Percentiles rank a stretch among this genome's conserved stretches.
phyloP scores from a whole-genome alignment of 441 rosid species.

The Erysimum cheiri region DNA sequence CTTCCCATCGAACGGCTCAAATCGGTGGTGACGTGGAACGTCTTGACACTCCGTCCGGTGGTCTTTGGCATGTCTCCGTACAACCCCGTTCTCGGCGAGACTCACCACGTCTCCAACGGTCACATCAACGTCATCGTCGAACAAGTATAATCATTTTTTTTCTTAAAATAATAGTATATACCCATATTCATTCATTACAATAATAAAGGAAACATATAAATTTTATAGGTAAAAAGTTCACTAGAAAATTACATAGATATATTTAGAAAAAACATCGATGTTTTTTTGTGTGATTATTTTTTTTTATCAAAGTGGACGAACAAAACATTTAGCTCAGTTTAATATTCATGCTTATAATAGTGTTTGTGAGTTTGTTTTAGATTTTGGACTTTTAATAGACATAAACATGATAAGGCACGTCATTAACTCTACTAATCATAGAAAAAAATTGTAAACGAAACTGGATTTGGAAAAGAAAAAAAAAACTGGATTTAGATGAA shows the following conservation, averaged over 20 bases:
- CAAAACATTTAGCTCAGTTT: background rate
- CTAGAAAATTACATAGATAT: background rate
- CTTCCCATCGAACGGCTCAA: conserved; percentile 62
- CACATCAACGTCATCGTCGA: conserved; percentile 72
- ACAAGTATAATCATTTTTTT: conserved; percentile 56
- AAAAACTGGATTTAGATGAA: too few species aligned
- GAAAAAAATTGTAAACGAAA: background rate
- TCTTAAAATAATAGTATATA: too few species aligned
- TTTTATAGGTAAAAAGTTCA: background rate
- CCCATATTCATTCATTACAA: background rate
- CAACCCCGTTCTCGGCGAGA: conserved; percentile 88
- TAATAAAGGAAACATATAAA: background rate
- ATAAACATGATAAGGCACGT: background rate
- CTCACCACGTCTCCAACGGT: conserved; percentile 82
- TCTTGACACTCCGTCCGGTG: conserved; percentile 63
- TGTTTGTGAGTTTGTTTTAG: background rate
- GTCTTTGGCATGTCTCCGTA: conserved; percentile 75
- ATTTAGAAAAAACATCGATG: too few species aligned
- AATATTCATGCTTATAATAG: background rate
- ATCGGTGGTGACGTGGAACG: conserved; percentile 66
- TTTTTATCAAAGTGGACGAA: background rate
- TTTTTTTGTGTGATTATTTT: background rate
- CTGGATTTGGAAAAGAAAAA: too few species aligned
- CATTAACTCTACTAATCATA: background rate
- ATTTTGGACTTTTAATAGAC: too few species aligned